Evolutionary conservation across 441 rosid genomes (phyloP).

Genomic region (Brassica balearica): DNA sequence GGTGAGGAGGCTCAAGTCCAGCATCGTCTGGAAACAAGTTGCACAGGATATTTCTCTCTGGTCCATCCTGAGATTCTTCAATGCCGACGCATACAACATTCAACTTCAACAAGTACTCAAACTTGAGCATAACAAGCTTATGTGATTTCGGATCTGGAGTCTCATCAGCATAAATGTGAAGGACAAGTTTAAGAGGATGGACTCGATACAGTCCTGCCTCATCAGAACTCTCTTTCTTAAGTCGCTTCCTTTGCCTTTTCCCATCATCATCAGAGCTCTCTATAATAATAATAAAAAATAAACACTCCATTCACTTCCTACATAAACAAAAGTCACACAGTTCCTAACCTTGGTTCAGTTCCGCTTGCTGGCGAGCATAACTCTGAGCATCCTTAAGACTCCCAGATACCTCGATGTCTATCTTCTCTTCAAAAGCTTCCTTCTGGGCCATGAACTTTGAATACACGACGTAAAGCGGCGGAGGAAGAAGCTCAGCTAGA

Average conservation of each 20-base stretch:
- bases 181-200: conserved; percentile 77
- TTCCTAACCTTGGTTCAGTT: conserved; percentile 46
- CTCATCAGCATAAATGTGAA: conserved; percentile 71
- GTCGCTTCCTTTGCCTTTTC: conserved; percentile 78
- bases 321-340: too few relatives aligned
- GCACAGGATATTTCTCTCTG: conserved; percentile 62
- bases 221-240: conserved; percentile 66
- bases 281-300: conserved; percentile 12
- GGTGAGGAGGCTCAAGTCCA: conserved; percentile 90
- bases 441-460: conserved; percentile 83
- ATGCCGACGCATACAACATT: conserved; percentile 77
- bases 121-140: conserved; percentile 65
- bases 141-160: conserved; percentile 60
- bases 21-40: conserved; percentile 83
- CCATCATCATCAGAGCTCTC: conserved; percentile 81
- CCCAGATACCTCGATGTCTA: conserved; percentile 82
- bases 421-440: conserved; percentile 83
- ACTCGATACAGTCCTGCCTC: conserved; percentile 64
- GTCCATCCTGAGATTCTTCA: conserved; percentile 69
- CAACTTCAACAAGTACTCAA: conserved; percentile 81
- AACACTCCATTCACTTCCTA: background rate
- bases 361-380: conserved; percentile 73
- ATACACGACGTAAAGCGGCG: conserved; percentile 81
- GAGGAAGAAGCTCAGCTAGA: conserved; percentile 91
- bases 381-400: conserved; percentile 80